A percentile compares a stretch with the other conserved stretches of the same genome.
Evolutionary conservation across 768 basidiomycete genomes (phyloP).

Genomic region (Lentinula sp.): DNA sequence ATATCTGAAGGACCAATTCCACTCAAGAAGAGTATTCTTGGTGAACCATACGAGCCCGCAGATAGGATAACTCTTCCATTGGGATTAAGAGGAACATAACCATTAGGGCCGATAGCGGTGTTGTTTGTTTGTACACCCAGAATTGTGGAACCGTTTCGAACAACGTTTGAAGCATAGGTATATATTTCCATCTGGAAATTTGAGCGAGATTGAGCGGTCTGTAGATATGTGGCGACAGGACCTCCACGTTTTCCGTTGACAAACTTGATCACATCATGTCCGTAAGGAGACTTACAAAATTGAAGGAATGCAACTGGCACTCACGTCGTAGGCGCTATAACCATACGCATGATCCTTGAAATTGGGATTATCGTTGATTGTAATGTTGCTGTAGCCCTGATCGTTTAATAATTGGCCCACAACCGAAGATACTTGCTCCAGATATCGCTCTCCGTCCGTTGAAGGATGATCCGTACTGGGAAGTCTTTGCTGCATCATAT

Average conservation of each 20-base stretch:
- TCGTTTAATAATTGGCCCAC: slow-evolving; percentile 34
- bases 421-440: slow-evolving; percentile 44
- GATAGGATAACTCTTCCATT: slow-evolving; percentile 59
- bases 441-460: slow-evolving; percentile 52
- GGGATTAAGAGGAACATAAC: slow-evolving; percentile 46
- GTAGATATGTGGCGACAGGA: slow-evolving; percentile 55
- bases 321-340: slow-evolving; percentile 39
- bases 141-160: slow-evolving; percentile 50
- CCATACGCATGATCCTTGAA: slow-evolving; percentile 56
- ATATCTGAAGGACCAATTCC: slow-evolving; percentile 59
- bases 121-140: slow-evolving; percentile 60
- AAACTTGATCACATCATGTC: slow-evolving; percentile 22
- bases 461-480: slow-evolving; percentile 56
- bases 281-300: neutral
- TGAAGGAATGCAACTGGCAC: slow-evolving; percentile 4
- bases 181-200: slow-evolving; percentile 49
- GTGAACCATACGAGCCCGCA: slow-evolving; percentile 49
- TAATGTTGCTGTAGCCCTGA: slow-evolving; percentile 46
- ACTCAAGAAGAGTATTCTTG: slow-evolving; percentile 53
- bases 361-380: slow-evolving; percentile 52
- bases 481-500: slow-evolving; percentile 41
- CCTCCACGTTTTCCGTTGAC: slow-evolving; percentile 44
- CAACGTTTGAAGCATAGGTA: slow-evolving; percentile 43
- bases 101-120: slow-evolving; percentile 47
- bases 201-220: slow-evolving; percentile 44